Base-by-base conservation (phyloP, 495 filamentous ascomycete genomes). In the Podospora bellae-mahoneyi region DNA sequence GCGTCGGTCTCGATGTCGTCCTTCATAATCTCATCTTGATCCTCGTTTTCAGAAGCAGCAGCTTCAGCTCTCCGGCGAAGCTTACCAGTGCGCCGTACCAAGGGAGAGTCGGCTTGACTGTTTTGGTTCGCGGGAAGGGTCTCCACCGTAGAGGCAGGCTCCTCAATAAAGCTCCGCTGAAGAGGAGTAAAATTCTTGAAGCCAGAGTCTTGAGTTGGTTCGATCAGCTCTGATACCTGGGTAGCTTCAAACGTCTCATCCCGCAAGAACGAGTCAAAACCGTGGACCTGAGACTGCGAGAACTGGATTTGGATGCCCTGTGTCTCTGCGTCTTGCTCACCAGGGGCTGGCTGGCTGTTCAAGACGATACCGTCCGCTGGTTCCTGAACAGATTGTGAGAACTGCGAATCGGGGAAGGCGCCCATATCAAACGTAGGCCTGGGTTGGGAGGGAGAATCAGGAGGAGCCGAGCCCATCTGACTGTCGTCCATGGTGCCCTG, bases 201-300 rank as follows among this genome's bases (percentile, higher is more conserved):
- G 0, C 94, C 94, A 39, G 83, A 83, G 76, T 98, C 94, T 71
- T 97, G 94, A 4, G 92, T 96, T 0, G 91, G 91, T 66, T 96
- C 90, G 4, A 92, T 87, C 60, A 89, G 78, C 54, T 83, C 79
- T 15, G 83, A 84, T 32, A 82, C 78, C 67, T 92, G 86, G 1
- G 90, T 91, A 59, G 81, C 79, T 62, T 78, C 71, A n/a, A 76
- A 73, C 15, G 56, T 59, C 55, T 80, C 72, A 55, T 80, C 72
- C 39, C 74, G 74, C 44, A 82, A 72, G 9, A 85, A 73, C 61
- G 78, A 82, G 64, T 86, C 84, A 66, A 85, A 81, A 9, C 83
- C 82, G 65, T 82, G 81, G 13, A 81, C 68, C 67, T 87, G 85
- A 16, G 85, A 84, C 69, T 87, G 85, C 4, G 80, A 77, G 66